A percentile compares a stretch with the other conserved stretches of the same genome.
These are phyloP conservation scores for Letharia lupina DNA, from an alignment of 495 filamentous ascomycete species.

Conservation along the genomic window DNA sequence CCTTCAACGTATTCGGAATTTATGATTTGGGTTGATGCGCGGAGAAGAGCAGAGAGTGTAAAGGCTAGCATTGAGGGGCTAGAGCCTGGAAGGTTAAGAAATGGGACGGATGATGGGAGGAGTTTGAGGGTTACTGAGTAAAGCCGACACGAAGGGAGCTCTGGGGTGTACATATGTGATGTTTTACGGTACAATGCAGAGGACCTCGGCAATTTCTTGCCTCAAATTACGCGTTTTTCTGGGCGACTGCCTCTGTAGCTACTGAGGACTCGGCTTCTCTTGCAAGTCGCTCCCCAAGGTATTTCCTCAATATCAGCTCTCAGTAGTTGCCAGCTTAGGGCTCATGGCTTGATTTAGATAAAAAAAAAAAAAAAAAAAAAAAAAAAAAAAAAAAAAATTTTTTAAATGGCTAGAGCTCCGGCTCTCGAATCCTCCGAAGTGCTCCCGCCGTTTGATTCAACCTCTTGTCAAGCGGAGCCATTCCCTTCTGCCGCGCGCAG, in stretches of 20 bases:
- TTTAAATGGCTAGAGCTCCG: slow-evolving; percentile 2
- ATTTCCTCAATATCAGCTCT: not conserved
- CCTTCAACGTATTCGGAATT: slow-evolving; percentile 67
- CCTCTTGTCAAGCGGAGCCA: not conserved
- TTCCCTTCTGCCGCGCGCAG: not conserved
- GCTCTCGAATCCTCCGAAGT: not conserved
- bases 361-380: too few relatives aligned
- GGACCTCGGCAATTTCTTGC: not conserved
- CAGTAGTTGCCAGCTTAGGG: not conserved
- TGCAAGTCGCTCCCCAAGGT: not conserved
- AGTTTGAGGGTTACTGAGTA: slow-evolving; percentile 18
- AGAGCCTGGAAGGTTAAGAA: slow-evolving; percentile 26
- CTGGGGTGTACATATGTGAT: not conserved
- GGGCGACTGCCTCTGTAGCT: not conserved
- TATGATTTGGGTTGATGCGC: slow-evolving; percentile 71
- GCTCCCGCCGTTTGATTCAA: not conserved
- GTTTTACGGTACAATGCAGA: not conserved
- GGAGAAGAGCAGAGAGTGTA: slow-evolving; percentile 48
- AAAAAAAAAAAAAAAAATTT: too few relatives aligned
- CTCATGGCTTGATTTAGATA: slow-evolving; percentile 1
- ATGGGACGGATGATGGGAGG: slow-evolving; percentile 22
- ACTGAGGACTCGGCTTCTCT: not conserved
- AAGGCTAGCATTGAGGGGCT: slow-evolving; percentile 24
- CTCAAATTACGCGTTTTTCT: not conserved
- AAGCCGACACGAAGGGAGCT: not conserved